A percentile compares a stretch with the other conserved stretches of the same genome.
phyloP scores from a whole-genome alignment of 768 basidiomycete species.

The Pulveroboletus sp. region DNA sequence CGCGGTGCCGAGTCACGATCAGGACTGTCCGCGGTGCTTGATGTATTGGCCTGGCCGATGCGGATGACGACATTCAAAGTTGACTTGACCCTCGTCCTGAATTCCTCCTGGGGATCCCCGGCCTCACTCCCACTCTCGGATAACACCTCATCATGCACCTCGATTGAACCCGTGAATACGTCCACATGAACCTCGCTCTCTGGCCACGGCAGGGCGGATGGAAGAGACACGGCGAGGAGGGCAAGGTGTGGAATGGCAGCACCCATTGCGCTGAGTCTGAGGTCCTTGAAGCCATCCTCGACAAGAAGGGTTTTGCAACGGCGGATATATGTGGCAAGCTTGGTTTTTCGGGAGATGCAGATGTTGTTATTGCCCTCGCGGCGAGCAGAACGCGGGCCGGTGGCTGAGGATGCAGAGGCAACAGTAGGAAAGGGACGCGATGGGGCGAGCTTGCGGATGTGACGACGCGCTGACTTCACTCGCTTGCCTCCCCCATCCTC shows the following conservation, averaged over 20 bases:
- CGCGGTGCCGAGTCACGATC: neutral
- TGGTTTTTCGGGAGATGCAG: constrained; percentile 75
- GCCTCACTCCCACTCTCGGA: constrained; percentile 47
- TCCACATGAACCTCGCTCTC: constrained; percentile 60
- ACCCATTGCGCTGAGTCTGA: constrained; percentile 81
- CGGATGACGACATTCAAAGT: constrained; percentile 58
- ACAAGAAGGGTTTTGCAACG: constrained; percentile 73
- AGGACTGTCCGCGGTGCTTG: constrained; percentile 15
- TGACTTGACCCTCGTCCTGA: constrained; percentile 68
- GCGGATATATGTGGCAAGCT: constrained; percentile 69
- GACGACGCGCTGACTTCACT: constrained; percentile 17
- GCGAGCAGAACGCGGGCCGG: constrained; percentile 77
- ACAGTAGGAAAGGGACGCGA: constrained; percentile 77
- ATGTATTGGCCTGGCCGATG: constrained; percentile 57
- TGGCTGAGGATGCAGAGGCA: constrained; percentile 69
- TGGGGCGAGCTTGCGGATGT: constrained; percentile 66
- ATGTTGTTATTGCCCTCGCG: constrained; percentile 80
- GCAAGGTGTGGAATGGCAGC: constrained; percentile 85
- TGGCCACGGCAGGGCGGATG: constrained; percentile 66
- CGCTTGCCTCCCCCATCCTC: neutral
- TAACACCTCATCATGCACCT: constrained; percentile 75
- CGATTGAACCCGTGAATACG: constrained; percentile 65
- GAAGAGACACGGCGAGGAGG: constrained; percentile 66
- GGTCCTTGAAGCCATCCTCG: constrained; percentile 74
- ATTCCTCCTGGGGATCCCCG: constrained; percentile 50